Percentiles rank a stretch among this genome's conserved stretches.
Evolutionary conservation across 352 stramenopile genomes (phyloP).

Genomic region (Vaucheria bursata): DNA sequence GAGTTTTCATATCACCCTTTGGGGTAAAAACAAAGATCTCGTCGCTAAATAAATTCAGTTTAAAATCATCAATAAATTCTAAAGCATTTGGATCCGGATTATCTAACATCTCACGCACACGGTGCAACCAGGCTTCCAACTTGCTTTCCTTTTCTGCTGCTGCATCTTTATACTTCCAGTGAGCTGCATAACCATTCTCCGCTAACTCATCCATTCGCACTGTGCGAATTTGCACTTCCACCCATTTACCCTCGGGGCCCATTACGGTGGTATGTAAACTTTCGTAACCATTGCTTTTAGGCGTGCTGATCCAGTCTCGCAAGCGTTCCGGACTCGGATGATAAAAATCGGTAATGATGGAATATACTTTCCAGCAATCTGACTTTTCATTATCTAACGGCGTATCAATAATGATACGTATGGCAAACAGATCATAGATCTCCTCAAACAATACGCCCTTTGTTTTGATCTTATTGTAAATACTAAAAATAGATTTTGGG

Average conservation of each 20-base stretch:
- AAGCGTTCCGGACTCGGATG: not conserved
- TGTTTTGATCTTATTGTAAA: not conserved
- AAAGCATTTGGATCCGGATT: not conserved
- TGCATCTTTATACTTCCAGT: not conserved
- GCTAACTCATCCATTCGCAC: not conserved
- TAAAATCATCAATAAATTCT: slow-evolving; percentile 3
- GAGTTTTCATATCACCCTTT: not conserved
- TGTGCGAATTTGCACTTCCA: slow-evolving; percentile 10
- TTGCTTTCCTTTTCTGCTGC: not conserved
- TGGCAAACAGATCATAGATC: not conserved
- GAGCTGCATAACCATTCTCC: not conserved
- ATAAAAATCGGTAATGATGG: slow-evolving; percentile 3
- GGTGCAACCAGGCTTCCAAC: not conserved
- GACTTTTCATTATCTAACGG: not conserved
- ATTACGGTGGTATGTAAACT: not conserved
- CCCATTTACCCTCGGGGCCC: not conserved
- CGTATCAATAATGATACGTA: slow-evolving; percentile 2
- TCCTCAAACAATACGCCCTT: not conserved
- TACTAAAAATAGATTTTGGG: not conserved
- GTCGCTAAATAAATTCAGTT: slow-evolving; percentile 2
- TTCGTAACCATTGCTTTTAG: not conserved
- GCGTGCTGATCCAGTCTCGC: not conserved
- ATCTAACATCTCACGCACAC: not conserved
- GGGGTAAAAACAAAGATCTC: slow-evolving; percentile 1
- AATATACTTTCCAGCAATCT: slow-evolving; percentile 1